phyloP scores from a whole-genome alignment of 2,329 filamentous ascomycete genomes.

The Chaetomiaceae sp. region DNA sequence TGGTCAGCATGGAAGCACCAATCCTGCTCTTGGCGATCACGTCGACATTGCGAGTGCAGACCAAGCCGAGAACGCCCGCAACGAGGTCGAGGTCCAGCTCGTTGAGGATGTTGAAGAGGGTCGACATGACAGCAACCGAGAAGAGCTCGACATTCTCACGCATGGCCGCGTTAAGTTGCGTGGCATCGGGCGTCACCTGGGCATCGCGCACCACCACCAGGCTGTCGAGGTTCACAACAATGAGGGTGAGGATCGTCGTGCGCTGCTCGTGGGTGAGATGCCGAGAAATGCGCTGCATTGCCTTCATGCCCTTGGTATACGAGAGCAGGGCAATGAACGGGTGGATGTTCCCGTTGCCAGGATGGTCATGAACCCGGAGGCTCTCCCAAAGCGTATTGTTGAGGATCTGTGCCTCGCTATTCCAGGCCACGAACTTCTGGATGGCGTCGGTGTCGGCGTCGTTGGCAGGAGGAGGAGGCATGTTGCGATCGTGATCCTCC shows the following conservation, averaged over 20 bases:
- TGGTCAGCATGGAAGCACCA: slow-evolving; percentile 83
- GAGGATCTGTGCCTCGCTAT: slow-evolving; percentile 62
- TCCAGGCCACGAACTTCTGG: slow-evolving; percentile 74
- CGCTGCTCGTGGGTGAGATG: slow-evolving; percentile 90
- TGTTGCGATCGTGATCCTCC: slow-evolving; percentile 83
- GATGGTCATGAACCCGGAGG: slow-evolving; percentile 89
- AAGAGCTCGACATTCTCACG: slow-evolving; percentile 94
- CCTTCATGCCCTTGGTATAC: slow-evolving; percentile 93
- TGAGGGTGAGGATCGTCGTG: slow-evolving; percentile 92
- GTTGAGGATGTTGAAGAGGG: slow-evolving; percentile 82
- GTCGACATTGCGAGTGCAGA: slow-evolving; percentile 79
- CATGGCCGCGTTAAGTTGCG: slow-evolving; percentile 65
- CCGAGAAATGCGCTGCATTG: slow-evolving; percentile 88
- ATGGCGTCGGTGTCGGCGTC: slow-evolving; percentile 63
- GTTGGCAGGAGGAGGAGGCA: slow-evolving; percentile 60
- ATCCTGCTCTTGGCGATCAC: slow-evolving; percentile 81
- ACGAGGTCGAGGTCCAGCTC: slow-evolving; percentile 89
- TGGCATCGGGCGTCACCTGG: slow-evolving; percentile 67
- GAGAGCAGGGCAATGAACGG: slow-evolving; percentile 96
- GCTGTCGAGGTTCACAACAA: slow-evolving; percentile 86
- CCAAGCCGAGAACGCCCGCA: slow-evolving; percentile 79
- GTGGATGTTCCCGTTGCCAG: slow-evolving; percentile 53
- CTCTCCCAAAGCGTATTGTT: slow-evolving; percentile 79
- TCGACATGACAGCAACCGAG: slow-evolving; percentile 80
- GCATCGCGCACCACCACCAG: slow-evolving; percentile 84